These are phyloP conservation scores for Sclerotiophoma versabilis DNA, from an alignment of 2,329 filamentous ascomycete genomes.

Conservation along the genomic window DNA sequence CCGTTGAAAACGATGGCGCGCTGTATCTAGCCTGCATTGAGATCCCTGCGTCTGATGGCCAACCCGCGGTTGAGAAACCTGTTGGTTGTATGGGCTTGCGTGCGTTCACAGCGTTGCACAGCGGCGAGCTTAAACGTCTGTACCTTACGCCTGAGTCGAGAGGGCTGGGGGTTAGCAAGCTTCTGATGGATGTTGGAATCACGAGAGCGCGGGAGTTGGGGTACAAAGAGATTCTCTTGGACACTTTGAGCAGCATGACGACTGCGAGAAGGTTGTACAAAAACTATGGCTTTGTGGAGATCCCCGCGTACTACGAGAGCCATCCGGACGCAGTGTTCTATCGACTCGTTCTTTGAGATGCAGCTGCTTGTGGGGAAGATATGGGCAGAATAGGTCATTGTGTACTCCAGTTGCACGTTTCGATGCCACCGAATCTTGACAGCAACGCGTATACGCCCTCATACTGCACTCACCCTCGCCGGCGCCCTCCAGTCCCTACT, in stretches of 20 bases:
- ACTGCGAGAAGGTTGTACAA: conserved; percentile 60
- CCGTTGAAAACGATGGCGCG: conserved; percentile 53
- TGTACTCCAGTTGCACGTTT: too few species aligned
- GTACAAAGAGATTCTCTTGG: conserved; percentile 62
- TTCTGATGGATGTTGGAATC: conserved; percentile 56
- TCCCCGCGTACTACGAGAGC: conserved; percentile 63
- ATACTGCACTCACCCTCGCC: not conserved
- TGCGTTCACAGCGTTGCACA: conserved; percentile 38
- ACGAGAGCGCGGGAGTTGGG: conserved; percentile 55
- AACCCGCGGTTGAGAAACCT: conserved; percentile 22
- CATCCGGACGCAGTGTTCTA: conserved; percentile 63
- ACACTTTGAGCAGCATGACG: conserved; percentile 63
- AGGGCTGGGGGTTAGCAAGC: conserved; percentile 58
- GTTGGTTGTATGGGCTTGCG: conserved; percentile 62
- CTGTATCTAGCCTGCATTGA: conserved; percentile 56
- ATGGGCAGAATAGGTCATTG: too few species aligned
- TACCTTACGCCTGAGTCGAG: conserved; percentile 59
- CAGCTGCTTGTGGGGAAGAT: too few species aligned
- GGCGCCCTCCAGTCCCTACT: conserved; percentile 4
- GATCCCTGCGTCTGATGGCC: not conserved
- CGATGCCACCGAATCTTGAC: too few species aligned
- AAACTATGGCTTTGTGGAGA: conserved; percentile 60
- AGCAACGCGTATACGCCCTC: too few species aligned
- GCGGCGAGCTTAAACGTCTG: conserved; percentile 66
- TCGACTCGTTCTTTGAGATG: conserved; percentile 42